Evolutionary conservation across 139 green algal genomes (phyloP).

Genomic region (Chlorella sorokiniana): DNA sequence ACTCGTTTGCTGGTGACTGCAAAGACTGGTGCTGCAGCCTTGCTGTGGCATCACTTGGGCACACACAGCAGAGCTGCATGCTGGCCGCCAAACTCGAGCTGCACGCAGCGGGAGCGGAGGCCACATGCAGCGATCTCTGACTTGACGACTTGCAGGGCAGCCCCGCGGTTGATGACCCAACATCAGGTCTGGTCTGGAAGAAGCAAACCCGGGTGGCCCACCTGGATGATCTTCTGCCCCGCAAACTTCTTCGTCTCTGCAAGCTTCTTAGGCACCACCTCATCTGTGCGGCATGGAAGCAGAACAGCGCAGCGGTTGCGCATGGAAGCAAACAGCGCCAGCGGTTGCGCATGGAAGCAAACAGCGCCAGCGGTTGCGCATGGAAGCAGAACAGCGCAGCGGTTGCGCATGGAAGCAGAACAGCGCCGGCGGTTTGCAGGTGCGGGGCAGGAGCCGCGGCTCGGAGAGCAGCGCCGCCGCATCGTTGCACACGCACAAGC

Average conservation of each 20-base stretch:
- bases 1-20: too few species aligned
- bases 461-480: not conserved
- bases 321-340: too few species aligned
- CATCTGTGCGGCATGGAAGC: constrained; percentile 55
- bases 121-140: not conserved
- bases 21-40: too few species aligned
- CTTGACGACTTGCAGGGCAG: not conserved
- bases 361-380: too few species aligned
- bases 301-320: too few species aligned
- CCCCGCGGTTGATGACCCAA: not conserved
- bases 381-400: too few species aligned
- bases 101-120: constrained; percentile 46
- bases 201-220: not conserved
- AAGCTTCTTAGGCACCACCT: constrained; percentile 62
- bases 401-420: too few species aligned
- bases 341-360: too few species aligned
- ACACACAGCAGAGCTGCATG: constrained; percentile 67
- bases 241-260: constrained; percentile 61
- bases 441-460: too few species aligned
- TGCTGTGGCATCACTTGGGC: constrained; percentile 13
- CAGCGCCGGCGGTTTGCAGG: too few species aligned
- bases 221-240: constrained; percentile 20
- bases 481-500: not conserved
- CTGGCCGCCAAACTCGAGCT: constrained; percentile 80
- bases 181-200: not conserved